A percentile compares a stretch with the other conserved stretches of the same genome.
Evolutionary conservation across 257 asterid species (phyloP).

Genomic region (Thymus quinquecostatus): DNA sequence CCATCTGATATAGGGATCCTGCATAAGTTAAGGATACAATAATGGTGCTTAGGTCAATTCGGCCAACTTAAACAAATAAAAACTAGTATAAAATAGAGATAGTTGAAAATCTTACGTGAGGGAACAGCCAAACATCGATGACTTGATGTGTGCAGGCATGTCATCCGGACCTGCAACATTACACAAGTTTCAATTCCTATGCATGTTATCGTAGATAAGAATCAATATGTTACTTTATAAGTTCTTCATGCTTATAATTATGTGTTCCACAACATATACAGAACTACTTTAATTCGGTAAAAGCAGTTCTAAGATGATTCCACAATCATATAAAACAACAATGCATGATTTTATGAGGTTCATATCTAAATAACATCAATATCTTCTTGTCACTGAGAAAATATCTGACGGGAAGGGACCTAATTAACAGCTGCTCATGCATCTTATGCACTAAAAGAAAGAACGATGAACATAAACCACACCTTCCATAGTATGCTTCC

Average conservation of each 20-base stretch:
- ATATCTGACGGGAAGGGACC: not conserved
- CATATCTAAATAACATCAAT: conserved; percentile 11
- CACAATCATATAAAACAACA: not conserved
- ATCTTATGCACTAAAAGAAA: conserved; percentile 8
- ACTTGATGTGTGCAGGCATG: conserved; percentile 98
- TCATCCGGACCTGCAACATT: conserved; percentile 89
- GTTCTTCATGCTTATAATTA: conserved; percentile 10
- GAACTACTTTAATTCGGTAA: not conserved
- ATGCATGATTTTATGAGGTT: conserved; percentile 5
- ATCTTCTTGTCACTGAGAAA: not conserved
- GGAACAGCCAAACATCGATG: conserved; percentile 96
- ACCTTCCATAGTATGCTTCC: conserved; percentile 97
- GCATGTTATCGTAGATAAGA: not conserved
- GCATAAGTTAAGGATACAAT: conserved; percentile 35
- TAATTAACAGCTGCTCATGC: not conserved
- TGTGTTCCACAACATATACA: conserved; percentile 10
- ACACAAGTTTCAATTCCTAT: conserved; percentile 22
- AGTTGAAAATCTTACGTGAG: conserved; percentile 51
- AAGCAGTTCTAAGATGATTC: not conserved
- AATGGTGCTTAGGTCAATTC: conserved; percentile 17
- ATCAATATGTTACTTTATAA: not conserved
- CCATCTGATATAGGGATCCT: conserved; percentile 95
- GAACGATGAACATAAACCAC: conserved; percentile 11
- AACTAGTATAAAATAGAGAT: no score
- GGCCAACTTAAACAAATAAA: not conserved